Evolutionary conservation across 257 asterid genomes (phyloP).

Genomic region (Plantago major): DNA sequence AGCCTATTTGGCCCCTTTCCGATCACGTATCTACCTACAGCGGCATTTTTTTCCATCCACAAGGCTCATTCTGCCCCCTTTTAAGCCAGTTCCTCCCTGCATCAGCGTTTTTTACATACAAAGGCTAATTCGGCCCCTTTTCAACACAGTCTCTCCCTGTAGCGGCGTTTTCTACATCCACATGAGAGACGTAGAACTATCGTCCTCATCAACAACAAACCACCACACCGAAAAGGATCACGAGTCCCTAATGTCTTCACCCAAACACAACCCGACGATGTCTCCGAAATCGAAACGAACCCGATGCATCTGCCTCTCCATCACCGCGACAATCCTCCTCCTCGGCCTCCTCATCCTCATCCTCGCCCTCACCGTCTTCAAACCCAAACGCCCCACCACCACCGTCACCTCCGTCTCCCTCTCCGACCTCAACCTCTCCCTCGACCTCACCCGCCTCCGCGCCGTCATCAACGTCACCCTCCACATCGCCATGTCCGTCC

Average conservation of each 20-base stretch:
- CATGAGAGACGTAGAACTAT: not conserved
- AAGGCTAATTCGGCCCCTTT: not conserved
- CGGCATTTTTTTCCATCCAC: no score
- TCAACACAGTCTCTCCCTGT: no score
- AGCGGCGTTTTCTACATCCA: not conserved
- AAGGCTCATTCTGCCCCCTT: no score
- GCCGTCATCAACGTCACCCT: conserved; percentile 51
- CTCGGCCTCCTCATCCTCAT: conserved; percentile 45
- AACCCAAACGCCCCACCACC: conserved; percentile 51
- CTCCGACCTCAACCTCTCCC: conserved; percentile 30
- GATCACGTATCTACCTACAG: no score
- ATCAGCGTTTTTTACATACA: no score
- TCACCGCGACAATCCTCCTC: conserved; percentile 24
- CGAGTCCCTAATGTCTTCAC: not conserved
- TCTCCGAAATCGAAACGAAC: conserved; percentile 13
- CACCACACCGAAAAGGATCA: not conserved
- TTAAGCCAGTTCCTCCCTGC: no score
- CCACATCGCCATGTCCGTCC: conserved; percentile 33
- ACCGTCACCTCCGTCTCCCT: conserved; percentile 46
- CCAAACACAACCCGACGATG: not conserved
- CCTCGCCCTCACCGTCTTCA: conserved; percentile 70
- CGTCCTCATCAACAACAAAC: no score
- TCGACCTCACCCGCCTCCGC: conserved; percentile 31
- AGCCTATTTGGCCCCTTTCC: no score
- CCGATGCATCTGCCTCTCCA: conserved; percentile 32